Conservation (phyloP, 129 eudicot species). For the Calendula officinalis region DNA sequence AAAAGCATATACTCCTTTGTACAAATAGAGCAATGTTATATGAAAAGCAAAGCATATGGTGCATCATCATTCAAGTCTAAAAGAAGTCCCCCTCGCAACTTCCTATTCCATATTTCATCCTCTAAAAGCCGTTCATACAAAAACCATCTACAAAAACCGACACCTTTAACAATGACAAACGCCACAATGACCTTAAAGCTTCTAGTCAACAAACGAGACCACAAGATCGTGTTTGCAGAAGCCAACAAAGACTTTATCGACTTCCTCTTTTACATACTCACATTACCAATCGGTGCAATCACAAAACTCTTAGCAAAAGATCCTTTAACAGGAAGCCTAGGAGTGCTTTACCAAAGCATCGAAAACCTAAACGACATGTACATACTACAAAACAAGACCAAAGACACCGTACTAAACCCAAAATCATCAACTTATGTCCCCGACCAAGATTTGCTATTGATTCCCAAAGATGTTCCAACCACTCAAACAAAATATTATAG, state of each 20-base stretch:
- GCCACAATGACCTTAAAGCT: slow-evolving; percentile 34
- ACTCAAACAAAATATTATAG: slow-evolving; percentile 13
- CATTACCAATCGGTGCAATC: slow-evolving; percentile 34
- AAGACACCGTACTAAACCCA: slow-evolving; percentile 35
- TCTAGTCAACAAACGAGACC: slow-evolving; percentile 30
- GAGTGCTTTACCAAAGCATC: slow-evolving; percentile 39
- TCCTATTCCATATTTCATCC: neutral
- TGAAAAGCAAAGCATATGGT: neutral
- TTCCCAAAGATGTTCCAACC: slow-evolving; percentile 24
- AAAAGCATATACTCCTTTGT: slow-evolving; percentile 26
- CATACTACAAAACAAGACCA: slow-evolving; percentile 29
- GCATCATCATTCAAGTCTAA: neutral
- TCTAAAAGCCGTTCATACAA: neutral
- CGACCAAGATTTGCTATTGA: slow-evolving; percentile 23
- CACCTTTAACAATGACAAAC: slow-evolving; percentile 26
- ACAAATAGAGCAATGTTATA: slow-evolving; percentile 2
- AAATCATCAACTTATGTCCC: slow-evolving; percentile 11
- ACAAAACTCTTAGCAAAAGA: slow-evolving; percentile 33
- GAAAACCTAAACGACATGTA: slow-evolving; percentile 29
- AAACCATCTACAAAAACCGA: neutral
- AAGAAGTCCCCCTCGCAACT: neutral
- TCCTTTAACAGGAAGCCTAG: slow-evolving; percentile 26
- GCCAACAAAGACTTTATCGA: slow-evolving; percentile 43
- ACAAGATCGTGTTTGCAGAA: slow-evolving; percentile 37
- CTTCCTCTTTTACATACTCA: slow-evolving; percentile 37